phyloP scores from a whole-genome alignment of 345 rosid species.

The Eucalyptus dawsonii region DNA sequence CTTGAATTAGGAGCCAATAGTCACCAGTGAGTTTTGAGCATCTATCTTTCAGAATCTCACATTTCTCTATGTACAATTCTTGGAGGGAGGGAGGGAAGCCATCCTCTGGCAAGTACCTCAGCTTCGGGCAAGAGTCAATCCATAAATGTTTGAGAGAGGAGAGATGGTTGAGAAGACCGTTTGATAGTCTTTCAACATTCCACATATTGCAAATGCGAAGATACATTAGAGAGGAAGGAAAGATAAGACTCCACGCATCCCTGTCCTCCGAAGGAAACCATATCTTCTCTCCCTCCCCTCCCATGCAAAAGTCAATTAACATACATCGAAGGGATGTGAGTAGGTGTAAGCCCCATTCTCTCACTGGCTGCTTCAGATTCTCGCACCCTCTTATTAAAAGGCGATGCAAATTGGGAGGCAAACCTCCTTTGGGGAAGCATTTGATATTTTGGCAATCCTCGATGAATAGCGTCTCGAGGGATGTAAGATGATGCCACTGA shows the following conservation, averaged over 20 bases:
- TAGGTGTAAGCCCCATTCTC: not conserved
- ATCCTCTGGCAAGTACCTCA: not conserved
- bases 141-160: not conserved
- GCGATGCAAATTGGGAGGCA: not conserved
- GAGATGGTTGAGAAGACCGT: not conserved
- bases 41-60: not conserved
- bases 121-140: not conserved
- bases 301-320: not conserved
- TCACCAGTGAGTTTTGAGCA: not conserved
- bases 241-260: not conserved
- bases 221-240: not conserved
- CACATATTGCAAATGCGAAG: not conserved
- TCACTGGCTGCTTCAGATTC: not conserved
- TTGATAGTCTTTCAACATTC: not conserved
- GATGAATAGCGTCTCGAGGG: not conserved
- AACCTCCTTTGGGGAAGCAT: not conserved
- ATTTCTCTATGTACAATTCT: not conserved
- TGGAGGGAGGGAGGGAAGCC: not conserved
- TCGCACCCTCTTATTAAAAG: not conserved
- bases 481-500: not conserved
- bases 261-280: not conserved
- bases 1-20: not conserved
- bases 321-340: not conserved
- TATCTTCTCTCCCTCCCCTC: not conserved
- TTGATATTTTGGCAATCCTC: not conserved